Conservation (phyloP, 495 filamentous ascomycete species). For the Filosporella fistucella region DNA sequence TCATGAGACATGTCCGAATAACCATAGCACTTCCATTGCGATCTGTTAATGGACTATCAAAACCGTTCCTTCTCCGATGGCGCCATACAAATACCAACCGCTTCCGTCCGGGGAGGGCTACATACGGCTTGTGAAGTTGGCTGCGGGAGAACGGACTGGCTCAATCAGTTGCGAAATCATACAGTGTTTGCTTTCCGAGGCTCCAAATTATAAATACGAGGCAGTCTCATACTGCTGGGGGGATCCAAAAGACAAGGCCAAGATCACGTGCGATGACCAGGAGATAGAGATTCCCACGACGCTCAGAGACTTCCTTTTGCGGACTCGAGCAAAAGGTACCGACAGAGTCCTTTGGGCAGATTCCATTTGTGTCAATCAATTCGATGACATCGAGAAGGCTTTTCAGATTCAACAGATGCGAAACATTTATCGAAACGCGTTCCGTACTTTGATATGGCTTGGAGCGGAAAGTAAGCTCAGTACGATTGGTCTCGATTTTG, state of each 20-base stretch:
- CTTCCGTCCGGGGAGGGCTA: background rate
- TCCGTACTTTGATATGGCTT: background rate
- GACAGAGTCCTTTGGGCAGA: slow-evolving; percentile 17
- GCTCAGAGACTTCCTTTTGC: slow-evolving; percentile 22
- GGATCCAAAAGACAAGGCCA: slow-evolving; percentile 7
- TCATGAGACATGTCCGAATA: no score
- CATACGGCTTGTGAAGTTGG: background rate
- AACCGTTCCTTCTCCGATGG: no score
- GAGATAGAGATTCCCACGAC: slow-evolving; percentile 23
- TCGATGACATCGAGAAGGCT: background rate
- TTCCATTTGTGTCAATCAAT: slow-evolving; percentile 2
- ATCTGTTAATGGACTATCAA: no score
- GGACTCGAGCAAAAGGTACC: slow-evolving; percentile 18
- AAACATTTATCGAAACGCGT: background rate
- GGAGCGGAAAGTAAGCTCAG: background rate
- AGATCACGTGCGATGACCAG: slow-evolving; percentile 21
- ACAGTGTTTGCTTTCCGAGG: background rate
- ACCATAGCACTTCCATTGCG: no score
- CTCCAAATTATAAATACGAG: slow-evolving; percentile 28
- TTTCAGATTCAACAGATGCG: background rate
- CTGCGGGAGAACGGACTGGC: background rate
- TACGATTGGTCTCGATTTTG: background rate
- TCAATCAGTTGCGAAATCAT: background rate
- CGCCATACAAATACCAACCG: background rate
- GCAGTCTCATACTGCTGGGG: slow-evolving; percentile 35